Evolutionary conservation across 768 basidiomycete genomes (phyloP), one percentile per base, ranked within the genome.

Genomic region (Tephrocybe rancida): DNA sequence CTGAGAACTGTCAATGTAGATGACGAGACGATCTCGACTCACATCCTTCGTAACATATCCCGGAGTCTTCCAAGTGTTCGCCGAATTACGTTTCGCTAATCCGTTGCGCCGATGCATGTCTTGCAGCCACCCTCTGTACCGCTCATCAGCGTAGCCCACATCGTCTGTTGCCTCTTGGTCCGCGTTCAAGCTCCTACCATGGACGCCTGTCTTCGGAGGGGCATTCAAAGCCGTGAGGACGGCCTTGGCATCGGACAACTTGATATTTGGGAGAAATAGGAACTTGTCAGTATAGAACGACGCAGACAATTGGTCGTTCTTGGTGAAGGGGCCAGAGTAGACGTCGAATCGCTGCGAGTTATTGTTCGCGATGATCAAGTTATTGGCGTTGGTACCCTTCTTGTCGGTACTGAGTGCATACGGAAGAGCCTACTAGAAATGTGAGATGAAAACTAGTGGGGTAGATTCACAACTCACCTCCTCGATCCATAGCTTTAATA

Each of bases 281-380:
- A 90, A 88, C 10, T 73, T 54, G 62, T 91, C 83, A 0, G 70
- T 67, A 62, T 88, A 93, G 0, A 91, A 89, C 9, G 81, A 84
- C 2, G 82, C 80, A 0, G 88, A 87, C 37, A 92, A 78, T 61
- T 90, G 84, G 66, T 93, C 90, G 65, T 92, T 89, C 67, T 84
- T 83, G 22, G 86, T 87, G 71, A 93, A 92, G 3, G 82, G 62
- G 1, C 90, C 90, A 1, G 75, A 58, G 63, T 82, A 84, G 46
- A 91, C 66, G 59, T 87, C 80, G 69, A 83, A 90, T 44, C 88
- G 81, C 61, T 83, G 73, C 13, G 75, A 80, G 8, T 82, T 87
- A 2, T 85, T 81, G 69, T 88, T 85, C 50, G 75, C 70, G 51
- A 90, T 80, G 65, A 88, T 80, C 58, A 88, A 73, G 57, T 77